These are phyloP conservation scores for Aspergillus aculeatinus DNA, from an alignment of 2,329 filamentous ascomycete species.

Conservation along the genomic window DNA sequence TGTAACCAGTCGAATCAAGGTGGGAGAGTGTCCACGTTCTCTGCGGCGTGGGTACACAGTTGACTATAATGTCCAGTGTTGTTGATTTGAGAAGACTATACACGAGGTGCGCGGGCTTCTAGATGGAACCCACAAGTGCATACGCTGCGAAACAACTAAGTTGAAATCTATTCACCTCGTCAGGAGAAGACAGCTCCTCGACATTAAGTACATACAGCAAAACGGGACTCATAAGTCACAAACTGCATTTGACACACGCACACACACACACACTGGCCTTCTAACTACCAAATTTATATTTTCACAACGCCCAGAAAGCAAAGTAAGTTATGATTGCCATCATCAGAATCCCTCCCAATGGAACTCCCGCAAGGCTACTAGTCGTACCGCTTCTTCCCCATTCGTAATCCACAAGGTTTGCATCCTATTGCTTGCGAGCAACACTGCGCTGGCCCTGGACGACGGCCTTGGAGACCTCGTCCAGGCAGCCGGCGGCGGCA, in stretches of 20 bases:
- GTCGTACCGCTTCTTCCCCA: neutral
- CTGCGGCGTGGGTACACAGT: too few relatives aligned
- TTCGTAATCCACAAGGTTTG: neutral
- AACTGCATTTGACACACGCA: neutral
- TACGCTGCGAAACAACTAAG: neutral
- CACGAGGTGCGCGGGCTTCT: neutral
- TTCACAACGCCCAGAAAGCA: neutral
- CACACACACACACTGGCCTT: neutral
- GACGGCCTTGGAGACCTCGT: slow-evolving; percentile 32
- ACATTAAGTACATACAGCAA: neutral
- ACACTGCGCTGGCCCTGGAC: slow-evolving; percentile 23
- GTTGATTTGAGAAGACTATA: neutral
- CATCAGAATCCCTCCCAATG: neutral
- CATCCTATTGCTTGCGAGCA: slow-evolving; percentile 9
- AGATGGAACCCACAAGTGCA: neutral
- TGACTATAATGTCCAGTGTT: too few relatives aligned
- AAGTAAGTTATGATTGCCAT: neutral
- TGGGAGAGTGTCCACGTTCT: too few relatives aligned
- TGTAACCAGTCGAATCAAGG: too few relatives aligned
- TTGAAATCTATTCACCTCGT: neutral
- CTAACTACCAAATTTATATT: neutral
- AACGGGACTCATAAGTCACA: neutral
- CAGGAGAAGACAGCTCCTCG: neutral
- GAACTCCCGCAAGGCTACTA: neutral
- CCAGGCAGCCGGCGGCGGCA: slow-evolving; percentile 68